Evolutionary conservation across 1,284 basidiomycete genomes (phyloP).

Genomic region (Sanguinoderma infundibulare): DNA sequence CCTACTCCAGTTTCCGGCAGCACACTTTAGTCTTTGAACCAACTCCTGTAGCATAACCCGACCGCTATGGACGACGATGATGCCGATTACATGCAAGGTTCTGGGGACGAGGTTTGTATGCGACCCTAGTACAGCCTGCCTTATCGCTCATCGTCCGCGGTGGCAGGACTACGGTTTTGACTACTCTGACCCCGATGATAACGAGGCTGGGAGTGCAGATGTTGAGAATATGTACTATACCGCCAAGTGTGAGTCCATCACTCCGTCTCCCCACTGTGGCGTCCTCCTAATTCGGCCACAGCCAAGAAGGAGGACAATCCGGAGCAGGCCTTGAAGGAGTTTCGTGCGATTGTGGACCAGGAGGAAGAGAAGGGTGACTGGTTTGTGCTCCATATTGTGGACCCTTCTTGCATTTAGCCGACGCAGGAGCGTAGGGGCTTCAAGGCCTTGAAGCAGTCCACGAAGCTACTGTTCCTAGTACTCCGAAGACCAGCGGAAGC

Average conservation of each 20-base stretch:
- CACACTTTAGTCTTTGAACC: not conserved
- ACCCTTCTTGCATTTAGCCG: not conserved
- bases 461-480: slow-evolving; percentile 89
- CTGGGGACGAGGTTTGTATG: slow-evolving; percentile 74
- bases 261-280: not conserved
- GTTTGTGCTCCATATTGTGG: slow-evolving; percentile 45
- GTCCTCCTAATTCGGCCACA: slow-evolving; percentile 37
- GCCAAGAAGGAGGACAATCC: slow-evolving; percentile 93
- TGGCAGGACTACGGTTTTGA: slow-evolving; percentile 94
- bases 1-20: not conserved
- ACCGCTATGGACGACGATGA: slow-evolving; percentile 82
- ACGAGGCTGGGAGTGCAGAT: slow-evolving; percentile 84
- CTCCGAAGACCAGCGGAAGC: slow-evolving; percentile 85
- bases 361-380: slow-evolving; percentile 94
- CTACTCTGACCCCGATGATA: slow-evolving; percentile 90
- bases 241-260: slow-evolving; percentile 78
- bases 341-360: slow-evolving; percentile 85
- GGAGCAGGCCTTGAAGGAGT: slow-evolving; percentile 87
- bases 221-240: slow-evolving; percentile 99
- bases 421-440: slow-evolving; percentile 77
- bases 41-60: not conserved
- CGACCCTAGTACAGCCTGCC: not conserved
- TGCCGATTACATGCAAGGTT: slow-evolving; percentile 88
- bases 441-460: slow-evolving; percentile 98
- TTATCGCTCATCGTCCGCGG: slow-evolving; percentile 15